These are phyloP conservation scores for Boechera retrofracta DNA, from an alignment of 345 rosid genomes.

Conservation along the genomic window DNA sequence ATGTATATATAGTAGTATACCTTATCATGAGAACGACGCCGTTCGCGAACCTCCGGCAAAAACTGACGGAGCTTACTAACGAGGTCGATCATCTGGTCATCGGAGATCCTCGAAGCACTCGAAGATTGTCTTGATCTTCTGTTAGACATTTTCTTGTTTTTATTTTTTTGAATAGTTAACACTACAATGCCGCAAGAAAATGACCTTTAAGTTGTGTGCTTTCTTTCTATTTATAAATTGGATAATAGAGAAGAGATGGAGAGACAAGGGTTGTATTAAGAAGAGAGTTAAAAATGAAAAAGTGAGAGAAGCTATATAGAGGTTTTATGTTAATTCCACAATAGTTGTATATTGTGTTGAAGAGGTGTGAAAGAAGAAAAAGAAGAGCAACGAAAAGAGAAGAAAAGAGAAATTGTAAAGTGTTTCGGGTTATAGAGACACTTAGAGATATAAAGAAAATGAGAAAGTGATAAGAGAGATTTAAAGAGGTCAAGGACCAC, in stretches of 20 bases:
- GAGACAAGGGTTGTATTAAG: neutral
- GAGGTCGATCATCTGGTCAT: constrained; percentile 84
- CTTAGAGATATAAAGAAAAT: constrained; percentile 49
- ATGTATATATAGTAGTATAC: constrained; percentile 38
- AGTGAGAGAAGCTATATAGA: neutral
- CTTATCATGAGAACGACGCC: constrained; percentile 70
- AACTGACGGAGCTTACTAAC: constrained; percentile 78
- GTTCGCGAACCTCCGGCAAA: constrained; percentile 73
- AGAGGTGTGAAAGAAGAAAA: constrained; percentile 10
- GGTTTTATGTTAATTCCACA: neutral
- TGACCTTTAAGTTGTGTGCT: constrained; percentile 1
- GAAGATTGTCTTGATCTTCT: constrained; percentile 77
- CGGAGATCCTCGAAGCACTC: constrained; percentile 56
- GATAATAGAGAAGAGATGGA: neutral
- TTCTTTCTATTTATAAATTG: constrained; percentile 3
- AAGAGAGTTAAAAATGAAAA: neutral
- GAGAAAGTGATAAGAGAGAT: constrained; percentile 58
- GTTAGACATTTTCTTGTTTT: constrained; percentile 60
- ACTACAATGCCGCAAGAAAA: constrained; percentile 35
- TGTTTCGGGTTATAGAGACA: constrained; percentile 27
- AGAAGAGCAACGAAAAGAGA: constrained; percentile 11
- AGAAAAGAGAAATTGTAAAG: constrained; percentile 6
- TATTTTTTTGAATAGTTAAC: constrained; percentile 17
- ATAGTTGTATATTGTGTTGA: neutral
- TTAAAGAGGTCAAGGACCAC: constrained; percentile 80